Evolutionary conservation across 164 flowering plant species (phyloP), one percentile per base, ranked within the genome.

Genomic region (Buxus sempervirens): DNA sequence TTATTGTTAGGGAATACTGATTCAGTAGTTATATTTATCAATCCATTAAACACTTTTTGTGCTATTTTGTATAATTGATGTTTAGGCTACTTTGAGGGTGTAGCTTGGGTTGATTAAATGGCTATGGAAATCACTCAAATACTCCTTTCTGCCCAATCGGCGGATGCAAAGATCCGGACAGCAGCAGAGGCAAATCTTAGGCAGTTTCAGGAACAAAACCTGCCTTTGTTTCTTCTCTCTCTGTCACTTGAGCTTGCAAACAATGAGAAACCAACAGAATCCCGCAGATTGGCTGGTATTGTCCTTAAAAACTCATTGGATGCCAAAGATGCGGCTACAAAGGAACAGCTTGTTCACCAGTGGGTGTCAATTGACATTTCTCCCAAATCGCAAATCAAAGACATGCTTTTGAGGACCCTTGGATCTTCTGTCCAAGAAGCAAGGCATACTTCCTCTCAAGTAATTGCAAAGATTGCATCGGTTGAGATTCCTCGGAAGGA

Each of bases 261-360:
- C 65, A 82, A 89, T 62, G 90, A 78, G 41, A 91, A 89, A 65
- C 95, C 97, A 6, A 64, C 73, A 13, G 97, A 86, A 56, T 81
- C 87, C 16, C 89, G 94, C 20, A 75, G 85, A 26, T 72, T 90
- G 75, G 97, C 94, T 73, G 97, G 97, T 79, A 86, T 91, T 57
- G 73, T 89, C 41, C 84, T 91, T 19, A 91, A 91, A 71, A 91
- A 91, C 63, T 85, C 91, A 0, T 75, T 89, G 68, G 97, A 90
- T 78, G 88, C 95, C 6, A 90, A 85, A 70, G 94, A 90, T 62
- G 62, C 85, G 36, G 72, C 65, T 6, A 81, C 77, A 57, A 91
- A 84, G 71, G 85, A 83, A 58, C 74, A 70, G 7, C 93, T 89
- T 26, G 70, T 80, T 32, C 83, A 83, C 60, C 83, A 83, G 55